phyloP scores from a whole-genome alignment of 1,284 basidiomycete genomes.

The Psilocybe mexicana region DNA sequence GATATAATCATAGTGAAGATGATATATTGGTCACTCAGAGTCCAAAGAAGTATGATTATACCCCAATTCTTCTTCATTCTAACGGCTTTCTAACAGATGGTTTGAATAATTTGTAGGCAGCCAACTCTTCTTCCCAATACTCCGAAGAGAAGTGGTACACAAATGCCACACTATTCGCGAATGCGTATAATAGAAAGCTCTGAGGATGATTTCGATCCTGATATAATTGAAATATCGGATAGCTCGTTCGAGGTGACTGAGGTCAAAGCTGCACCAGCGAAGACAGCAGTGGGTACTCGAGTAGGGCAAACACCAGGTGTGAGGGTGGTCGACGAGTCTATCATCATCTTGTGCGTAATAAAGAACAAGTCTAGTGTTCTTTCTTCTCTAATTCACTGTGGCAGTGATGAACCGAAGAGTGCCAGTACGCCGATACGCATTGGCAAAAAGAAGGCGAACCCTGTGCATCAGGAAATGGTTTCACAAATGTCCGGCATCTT shows the following conservation, averaged over 20 bases:
- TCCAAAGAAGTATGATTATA: not conserved
- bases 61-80: too few species aligned
- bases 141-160: not conserved
- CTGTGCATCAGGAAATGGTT: not conserved
- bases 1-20: not conserved
- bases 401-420: constrained; percentile 45
- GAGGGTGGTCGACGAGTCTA: constrained; percentile 39
- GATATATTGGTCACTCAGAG: not conserved
- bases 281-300: not conserved
- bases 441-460: constrained; percentile 6
- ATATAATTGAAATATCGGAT: constrained; percentile 31
- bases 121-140: not conserved
- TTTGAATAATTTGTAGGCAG: not conserved
- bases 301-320: not conserved
- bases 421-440: constrained; percentile 45
- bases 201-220: constrained; percentile 32
- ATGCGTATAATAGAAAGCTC: constrained; percentile 38
- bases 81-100: too few species aligned
- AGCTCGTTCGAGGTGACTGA: constrained; percentile 23
- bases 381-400: not conserved
- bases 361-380: not conserved
- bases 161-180: not conserved
- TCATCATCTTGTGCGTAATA: constrained; percentile 47
- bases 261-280: not conserved
- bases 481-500: not conserved